phyloP scores from a whole-genome alignment of 805 yeast genomes.

The Wickerhamiella qilinensis region DNA sequence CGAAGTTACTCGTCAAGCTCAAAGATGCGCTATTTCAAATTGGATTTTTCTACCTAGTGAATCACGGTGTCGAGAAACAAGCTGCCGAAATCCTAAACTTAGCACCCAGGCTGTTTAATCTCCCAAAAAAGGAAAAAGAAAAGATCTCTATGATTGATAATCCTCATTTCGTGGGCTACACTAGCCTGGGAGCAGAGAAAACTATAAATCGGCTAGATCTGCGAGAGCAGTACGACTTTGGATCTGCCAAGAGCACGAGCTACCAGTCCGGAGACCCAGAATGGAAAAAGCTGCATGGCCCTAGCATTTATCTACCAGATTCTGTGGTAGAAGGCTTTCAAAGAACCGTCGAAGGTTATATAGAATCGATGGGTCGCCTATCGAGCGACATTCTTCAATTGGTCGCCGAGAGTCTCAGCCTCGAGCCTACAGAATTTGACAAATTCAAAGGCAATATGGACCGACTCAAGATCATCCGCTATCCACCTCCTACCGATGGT shows the following conservation, averaged over 20 bases:
- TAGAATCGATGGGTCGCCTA: slow-evolving; percentile 30
- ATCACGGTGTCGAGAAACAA: slow-evolving; percentile 30
- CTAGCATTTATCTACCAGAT: slow-evolving; percentile 37
- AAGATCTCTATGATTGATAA: slow-evolving; percentile 37
- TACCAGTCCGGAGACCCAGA: slow-evolving; percentile 6
- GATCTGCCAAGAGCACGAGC: slow-evolving; percentile 20
- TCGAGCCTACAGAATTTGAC: slow-evolving; percentile 30
- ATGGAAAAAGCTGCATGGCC: slow-evolving; percentile 39
- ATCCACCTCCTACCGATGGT: slow-evolving; percentile 28
- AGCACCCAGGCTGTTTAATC: slow-evolving; percentile 29
- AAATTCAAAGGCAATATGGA: slow-evolving; percentile 33
- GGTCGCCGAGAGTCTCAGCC: slow-evolving; percentile 40
- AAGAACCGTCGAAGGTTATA: slow-evolving; percentile 27
- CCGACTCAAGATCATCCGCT: slow-evolving; percentile 42
- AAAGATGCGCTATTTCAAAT: slow-evolving; percentile 36
- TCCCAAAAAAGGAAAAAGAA: slow-evolving; percentile 30
- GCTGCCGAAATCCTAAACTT: slow-evolving; percentile 26
- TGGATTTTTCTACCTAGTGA: slow-evolving; percentile 36
- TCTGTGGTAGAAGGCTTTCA: slow-evolving; percentile 27
- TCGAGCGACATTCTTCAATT: slow-evolving; percentile 29
- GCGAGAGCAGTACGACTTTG: slow-evolving; percentile 49
- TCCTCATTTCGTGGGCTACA: slow-evolving; percentile 45
- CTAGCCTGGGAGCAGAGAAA: slow-evolving; percentile 39
- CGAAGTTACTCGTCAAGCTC: slow-evolving; percentile 24
- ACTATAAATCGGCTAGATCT: slow-evolving; percentile 38